Base-by-base conservation (phyloP, 2,329 filamentous ascomycete genomes). In the Ophiostoma ips region DNA sequence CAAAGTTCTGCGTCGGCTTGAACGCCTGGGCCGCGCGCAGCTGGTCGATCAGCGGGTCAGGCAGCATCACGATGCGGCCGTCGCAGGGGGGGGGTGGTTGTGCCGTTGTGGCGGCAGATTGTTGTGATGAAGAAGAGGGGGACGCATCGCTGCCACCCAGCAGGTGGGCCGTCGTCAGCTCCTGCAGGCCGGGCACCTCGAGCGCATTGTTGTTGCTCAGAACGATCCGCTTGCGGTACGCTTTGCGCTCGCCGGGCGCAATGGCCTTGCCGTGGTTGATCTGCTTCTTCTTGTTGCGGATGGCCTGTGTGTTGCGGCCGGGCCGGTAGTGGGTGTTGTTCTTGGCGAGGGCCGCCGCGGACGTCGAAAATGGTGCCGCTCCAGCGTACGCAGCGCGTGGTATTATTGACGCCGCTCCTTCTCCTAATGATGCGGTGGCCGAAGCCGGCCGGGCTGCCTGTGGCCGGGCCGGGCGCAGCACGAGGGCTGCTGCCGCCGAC, bases 201-300 rank as follows among this genome's bases (percentile, higher is more conserved):
- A 95, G 70, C 46, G 92, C 92, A 68, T 95, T 96, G 65, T 86
- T 84, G 69, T 96, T 98, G 71, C 84, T 90, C 53, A 98, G 79
- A 53, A 94, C 81, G 60, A 98, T 86, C 58, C 86, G 81, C 71
- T 94, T 95, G 57, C 88, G 81, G 62, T 86, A 72, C 28, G 86
- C 85, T 68, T 88, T 94, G 57, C 89, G 80, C 72, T 95, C 89
- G 57, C 89, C 90, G 3, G 79, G 73, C 12, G 71, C 71, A 18
- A 84, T 83, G 15, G 79, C 72, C 65, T 75, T 77, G 50, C 68
- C 63, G 24, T 66, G 65, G 24, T 64, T 65, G 41, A 70, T 60
- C 15, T 64, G 41, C 41, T 51, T 36, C 55, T 58, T 58, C 50
- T 59, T 61, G 38, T 56, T 55, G 31, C 16, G 31, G 35, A 16